phyloP scores from a whole-genome alignment of 2,329 filamentous ascomycete genomes.

The Colletotrichum lentis region DNA sequence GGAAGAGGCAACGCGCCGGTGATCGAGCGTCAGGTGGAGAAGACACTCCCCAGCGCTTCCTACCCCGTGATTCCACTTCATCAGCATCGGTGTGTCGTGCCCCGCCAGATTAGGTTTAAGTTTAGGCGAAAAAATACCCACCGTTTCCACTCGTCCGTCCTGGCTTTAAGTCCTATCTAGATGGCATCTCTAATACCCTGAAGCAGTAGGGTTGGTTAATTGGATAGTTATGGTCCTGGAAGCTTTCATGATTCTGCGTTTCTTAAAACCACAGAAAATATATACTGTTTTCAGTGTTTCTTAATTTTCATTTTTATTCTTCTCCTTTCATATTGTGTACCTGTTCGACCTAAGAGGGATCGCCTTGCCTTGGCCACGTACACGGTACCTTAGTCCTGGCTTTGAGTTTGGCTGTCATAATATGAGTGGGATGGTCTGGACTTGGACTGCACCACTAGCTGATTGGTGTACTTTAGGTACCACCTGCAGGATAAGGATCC shows the following conservation, averaged over 20 bases:
- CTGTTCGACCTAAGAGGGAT: too few species aligned
- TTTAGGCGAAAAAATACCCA: slow-evolving; percentile 7
- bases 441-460: neutral
- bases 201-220: too few species aligned
- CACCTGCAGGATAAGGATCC: neutral
- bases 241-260: too few species aligned
- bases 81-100: slow-evolving; percentile 4
- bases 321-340: too few species aligned
- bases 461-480: too few species aligned
- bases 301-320: too few species aligned
- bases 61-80: slow-evolving; percentile 19
- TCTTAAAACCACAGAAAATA: too few species aligned
- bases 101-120: slow-evolving; percentile 37
- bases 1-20: neutral
- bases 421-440: neutral
- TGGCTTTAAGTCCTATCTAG: neutral
- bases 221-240: too few species aligned
- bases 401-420: neutral
- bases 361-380: too few species aligned
- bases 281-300: too few species aligned
- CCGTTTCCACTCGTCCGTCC: neutral
- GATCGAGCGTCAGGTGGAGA: neutral
- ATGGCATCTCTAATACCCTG: too few species aligned
- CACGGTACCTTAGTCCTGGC: too few species aligned
- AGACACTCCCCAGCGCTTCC: neutral